Conservation (phyloP, 2,329 filamentous ascomycete genomes). For the Aspergillus luchuensis region DNA sequence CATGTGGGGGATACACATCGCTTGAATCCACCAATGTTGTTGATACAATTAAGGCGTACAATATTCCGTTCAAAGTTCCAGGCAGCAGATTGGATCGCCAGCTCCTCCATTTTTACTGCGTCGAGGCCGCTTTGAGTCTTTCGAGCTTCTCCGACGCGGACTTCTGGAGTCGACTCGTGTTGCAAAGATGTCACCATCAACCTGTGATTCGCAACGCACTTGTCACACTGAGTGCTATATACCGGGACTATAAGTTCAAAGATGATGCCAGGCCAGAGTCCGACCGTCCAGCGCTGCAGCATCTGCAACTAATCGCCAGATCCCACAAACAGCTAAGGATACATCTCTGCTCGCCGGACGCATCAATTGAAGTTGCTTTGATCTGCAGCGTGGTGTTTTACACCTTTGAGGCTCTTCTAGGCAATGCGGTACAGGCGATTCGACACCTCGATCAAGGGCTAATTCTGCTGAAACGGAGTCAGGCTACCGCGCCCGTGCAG, state of each 20-base stretch:
- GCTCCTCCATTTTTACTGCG: constrained; percentile 28
- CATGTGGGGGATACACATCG: background rate
- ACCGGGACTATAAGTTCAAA: constrained; percentile 16
- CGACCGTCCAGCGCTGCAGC: background rate
- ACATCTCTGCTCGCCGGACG: constrained; percentile 22
- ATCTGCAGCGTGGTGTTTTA: constrained; percentile 32
- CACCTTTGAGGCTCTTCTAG: constrained; percentile 28
- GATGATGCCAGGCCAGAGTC: background rate
- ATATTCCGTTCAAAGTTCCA: constrained; percentile 28
- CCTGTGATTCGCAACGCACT: constrained; percentile 26
- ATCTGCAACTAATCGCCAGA: constrained; percentile 22
- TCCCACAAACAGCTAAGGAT: constrained; percentile 28
- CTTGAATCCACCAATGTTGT: background rate
- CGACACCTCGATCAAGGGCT: constrained; percentile 30
- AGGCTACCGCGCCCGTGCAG: background rate
- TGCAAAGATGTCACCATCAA: constrained; percentile 25
- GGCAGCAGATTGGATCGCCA: constrained; percentile 28
- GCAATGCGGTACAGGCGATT: constrained; percentile 24
- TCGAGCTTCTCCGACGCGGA: constrained; percentile 23
- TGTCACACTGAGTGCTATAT: constrained; percentile 24
- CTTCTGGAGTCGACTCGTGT: constrained; percentile 23
- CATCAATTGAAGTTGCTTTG: constrained; percentile 24
- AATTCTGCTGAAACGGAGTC: constrained; percentile 21
- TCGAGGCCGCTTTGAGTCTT: constrained; percentile 19
- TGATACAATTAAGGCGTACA: constrained; percentile 19